phyloP scores from a whole-genome alignment of 2,329 filamentous ascomycete genomes.

The Pseudovirgaria hyperparasitica region DNA sequence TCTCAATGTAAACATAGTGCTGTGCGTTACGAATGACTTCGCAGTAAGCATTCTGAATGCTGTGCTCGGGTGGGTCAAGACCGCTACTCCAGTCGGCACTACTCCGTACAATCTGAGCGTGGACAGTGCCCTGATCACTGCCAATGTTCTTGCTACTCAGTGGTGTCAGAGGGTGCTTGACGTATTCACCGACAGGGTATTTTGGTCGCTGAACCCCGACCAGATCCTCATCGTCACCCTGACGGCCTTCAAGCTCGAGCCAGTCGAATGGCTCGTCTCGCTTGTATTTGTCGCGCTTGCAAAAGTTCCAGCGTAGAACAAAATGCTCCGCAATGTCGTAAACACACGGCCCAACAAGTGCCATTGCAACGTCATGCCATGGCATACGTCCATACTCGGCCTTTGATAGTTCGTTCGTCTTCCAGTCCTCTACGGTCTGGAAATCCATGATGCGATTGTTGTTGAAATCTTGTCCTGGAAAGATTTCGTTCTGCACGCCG shows the following conservation, averaged over 20 bases:
- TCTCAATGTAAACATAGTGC: slow-evolving; percentile 95
- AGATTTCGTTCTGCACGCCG: slow-evolving; percentile 70
- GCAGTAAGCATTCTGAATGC: slow-evolving; percentile 75
- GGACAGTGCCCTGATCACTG: slow-evolving; percentile 53
- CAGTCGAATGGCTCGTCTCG: slow-evolving; percentile 73
- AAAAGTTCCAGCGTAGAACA: slow-evolving; percentile 87
- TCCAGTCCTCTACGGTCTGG: slow-evolving; percentile 81
- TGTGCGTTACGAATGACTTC: slow-evolving; percentile 78
- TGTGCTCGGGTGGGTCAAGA: slow-evolving; percentile 63
- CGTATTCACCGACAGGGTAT: slow-evolving; percentile 78
- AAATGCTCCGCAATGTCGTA: slow-evolving; percentile 96
- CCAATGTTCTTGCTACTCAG: slow-evolving; percentile 49
- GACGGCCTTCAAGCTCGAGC: slow-evolving; percentile 65
- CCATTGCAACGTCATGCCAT: slow-evolving; percentile 95
- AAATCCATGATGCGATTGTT: slow-evolving; percentile 97
- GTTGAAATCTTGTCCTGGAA: slow-evolving; percentile 95
- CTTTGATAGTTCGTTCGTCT: slow-evolving; percentile 83
- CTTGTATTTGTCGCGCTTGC: slow-evolving; percentile 97
- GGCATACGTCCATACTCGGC: slow-evolving; percentile 90
- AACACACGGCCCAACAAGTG: slow-evolving; percentile 74
- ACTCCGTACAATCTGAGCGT: slow-evolving; percentile 77
- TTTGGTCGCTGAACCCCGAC: slow-evolving; percentile 80
- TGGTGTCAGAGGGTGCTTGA: slow-evolving; percentile 64
- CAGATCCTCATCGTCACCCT: slow-evolving; percentile 69
- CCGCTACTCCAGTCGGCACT: slow-evolving; percentile 91